Percentiles rank a stretch among this genome's conserved stretches.
phyloP scores from a whole-genome alignment of 768 basidiomycete species.

The Boletus vermiculosoides region DNA sequence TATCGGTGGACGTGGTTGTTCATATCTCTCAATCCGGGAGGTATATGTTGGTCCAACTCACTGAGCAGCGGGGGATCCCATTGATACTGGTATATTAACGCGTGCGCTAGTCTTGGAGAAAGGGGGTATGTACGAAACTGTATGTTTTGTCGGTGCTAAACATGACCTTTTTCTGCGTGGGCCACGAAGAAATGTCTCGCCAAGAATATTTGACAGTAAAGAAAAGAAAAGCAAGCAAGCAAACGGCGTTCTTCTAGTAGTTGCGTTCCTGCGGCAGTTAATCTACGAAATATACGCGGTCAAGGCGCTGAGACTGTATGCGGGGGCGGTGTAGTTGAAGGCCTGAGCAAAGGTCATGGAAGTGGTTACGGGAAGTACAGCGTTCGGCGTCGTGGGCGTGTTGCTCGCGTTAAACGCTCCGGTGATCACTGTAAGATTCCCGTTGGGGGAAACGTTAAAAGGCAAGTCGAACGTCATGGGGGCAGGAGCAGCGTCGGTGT shows the following conservation, averaged over 20 bases:
- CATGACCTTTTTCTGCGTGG: neutral
- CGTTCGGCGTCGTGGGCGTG: constrained; percentile 40
- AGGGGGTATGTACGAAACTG: too few species aligned
- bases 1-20: too few species aligned
- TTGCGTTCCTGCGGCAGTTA: neutral
- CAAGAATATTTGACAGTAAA: neutral
- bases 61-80: too few species aligned
- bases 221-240: neutral
- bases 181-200: neutral
- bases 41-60: too few species aligned
- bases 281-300: neutral
- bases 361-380: constrained; percentile 17
- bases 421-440: constrained; percentile 47
- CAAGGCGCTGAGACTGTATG: constrained; percentile 38
- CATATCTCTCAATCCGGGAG: too few species aligned
- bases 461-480: constrained; percentile 51
- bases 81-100: too few species aligned
- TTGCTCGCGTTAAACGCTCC: constrained; percentile 53
- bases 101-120: too few species aligned
- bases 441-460: constrained; percentile 45
- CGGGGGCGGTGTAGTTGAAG: constrained; percentile 54
- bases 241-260: neutral
- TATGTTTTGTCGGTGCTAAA: too few species aligned
- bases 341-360: constrained; percentile 47
- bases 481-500: constrained; percentile 41